Evolutionary conservation across 2,329 filamentous ascomycete species (phyloP), one percentile per base, ranked within the genome.

Genomic region (Colletotrichum graminicola): DNA sequence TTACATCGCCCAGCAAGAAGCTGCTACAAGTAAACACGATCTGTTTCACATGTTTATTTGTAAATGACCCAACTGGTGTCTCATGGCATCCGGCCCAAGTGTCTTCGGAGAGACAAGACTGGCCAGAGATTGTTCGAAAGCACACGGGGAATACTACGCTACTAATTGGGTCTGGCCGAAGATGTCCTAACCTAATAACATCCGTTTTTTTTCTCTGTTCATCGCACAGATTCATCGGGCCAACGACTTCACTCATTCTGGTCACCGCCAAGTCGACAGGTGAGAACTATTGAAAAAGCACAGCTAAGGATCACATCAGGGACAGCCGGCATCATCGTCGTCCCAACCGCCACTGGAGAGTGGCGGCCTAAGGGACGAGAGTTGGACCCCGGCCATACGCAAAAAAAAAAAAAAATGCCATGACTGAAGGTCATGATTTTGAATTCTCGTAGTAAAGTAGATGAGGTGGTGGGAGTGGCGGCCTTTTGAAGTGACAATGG

Each of bases 401-500:
- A 54, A 43, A 49, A 55, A 60, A 29, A 36, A 41, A 39, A 29
- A 36, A 41, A 29, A 29, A 29, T 2, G 29, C 26, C 59, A 72
- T 69, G 65, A 69, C 69, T 43, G 7, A 55, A 47, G 39, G 66
- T 51, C 69, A 69, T 72, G 69, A 55, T 60, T 71, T 63, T 64
- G 54, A 64, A 64, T 72, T 72, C 47, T 72, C 69, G 66, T 72
- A 49, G 63, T 64, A 51, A 67, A 26, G 54, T 39, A 56, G 34
- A 56, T 39, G 43, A 2, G 41, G 43, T 43, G 55, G 26, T 54
- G 51, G 65, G 36, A 16, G 39, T n/a, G 49, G 39, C 29, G 32
- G 65, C 45, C 59, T 71, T 68, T 68, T 18, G 34, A 45, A 54
- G 47, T 21, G 49, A 49, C 55, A 55, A 41, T 64, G 60, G 32